A percentile compares a stretch with the other conserved stretches of the same genome.
These are phyloP conservation scores for Filobasidium floriforme DNA, from an alignment of 768 basidiomycete species.

Conservation along the genomic window DNA sequence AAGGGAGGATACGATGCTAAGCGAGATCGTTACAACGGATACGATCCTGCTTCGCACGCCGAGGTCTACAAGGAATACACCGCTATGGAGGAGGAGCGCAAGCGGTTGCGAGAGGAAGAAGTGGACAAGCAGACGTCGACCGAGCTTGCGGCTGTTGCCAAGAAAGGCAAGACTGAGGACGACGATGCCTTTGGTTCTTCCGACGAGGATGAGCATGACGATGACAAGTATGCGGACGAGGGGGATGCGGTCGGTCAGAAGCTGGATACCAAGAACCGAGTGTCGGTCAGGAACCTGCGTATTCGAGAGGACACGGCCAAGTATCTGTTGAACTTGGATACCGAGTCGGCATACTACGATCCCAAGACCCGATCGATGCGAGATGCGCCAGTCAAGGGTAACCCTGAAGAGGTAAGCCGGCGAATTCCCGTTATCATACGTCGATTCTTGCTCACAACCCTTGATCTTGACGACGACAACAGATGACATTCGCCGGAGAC, in stretches of 20 bases:
- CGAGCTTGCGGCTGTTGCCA: constrained; percentile 79
- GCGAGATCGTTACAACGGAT: constrained; percentile 97
- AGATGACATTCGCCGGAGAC: constrained; percentile 72
- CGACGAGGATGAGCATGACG: constrained; percentile 71
- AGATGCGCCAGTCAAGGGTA: constrained; percentile 74
- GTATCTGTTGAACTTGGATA: constrained; percentile 93
- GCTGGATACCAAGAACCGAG: constrained; percentile 93
- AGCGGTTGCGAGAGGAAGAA: constrained; percentile 88
- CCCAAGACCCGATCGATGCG: constrained; percentile 99
- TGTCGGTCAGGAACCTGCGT: constrained; percentile 94
- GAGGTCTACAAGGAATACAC: constrained; percentile 87
- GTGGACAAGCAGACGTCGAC: constrained; percentile 96
- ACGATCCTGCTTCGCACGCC: constrained; percentile 80
- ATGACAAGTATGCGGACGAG: constrained; percentile 96
- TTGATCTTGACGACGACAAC: constrained; percentile 8
- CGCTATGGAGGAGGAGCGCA: constrained; percentile 79
- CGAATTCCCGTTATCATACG: not conserved
- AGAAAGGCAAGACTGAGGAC: constrained; percentile 62
- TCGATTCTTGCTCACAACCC: no score
- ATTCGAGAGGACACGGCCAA: constrained; percentile 99
- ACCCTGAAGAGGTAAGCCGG: constrained; percentile 73
- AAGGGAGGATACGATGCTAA: constrained; percentile 73
- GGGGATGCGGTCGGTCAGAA: constrained; percentile 98
- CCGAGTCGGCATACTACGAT: constrained; percentile 94
- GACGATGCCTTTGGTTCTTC: constrained; percentile 78